Evolutionary conservation across 148 eudicot genomes (phyloP).

Genomic region (Amaranthus cruentus): DNA sequence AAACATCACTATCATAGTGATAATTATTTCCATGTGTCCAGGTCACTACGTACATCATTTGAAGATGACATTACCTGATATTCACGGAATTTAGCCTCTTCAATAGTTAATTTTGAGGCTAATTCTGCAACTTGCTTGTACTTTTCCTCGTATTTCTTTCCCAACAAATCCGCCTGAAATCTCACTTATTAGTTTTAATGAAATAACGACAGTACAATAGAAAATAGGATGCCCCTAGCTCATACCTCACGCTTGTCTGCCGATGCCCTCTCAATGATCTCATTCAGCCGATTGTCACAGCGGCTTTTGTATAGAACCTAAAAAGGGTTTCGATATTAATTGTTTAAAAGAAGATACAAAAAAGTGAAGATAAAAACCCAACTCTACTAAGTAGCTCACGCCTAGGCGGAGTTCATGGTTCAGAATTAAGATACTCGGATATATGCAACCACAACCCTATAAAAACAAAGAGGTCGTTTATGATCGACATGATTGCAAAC

Average conservation of each 20-base stretch:
- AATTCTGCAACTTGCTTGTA: constrained; percentile 93
- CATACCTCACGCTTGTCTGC: constrained; percentile 94
- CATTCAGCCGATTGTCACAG: constrained; percentile 96
- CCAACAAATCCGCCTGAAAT: constrained; percentile 78
- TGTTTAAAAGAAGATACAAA: neutral
- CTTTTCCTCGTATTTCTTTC: constrained; percentile 92
- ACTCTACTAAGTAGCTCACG: too few relatives aligned
- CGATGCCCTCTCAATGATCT: constrained; percentile 90
- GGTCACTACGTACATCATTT: neutral
- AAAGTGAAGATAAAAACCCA: neutral
- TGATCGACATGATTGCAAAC: too few relatives aligned
- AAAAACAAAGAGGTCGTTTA: too few relatives aligned
- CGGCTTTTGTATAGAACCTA: constrained; percentile 94
- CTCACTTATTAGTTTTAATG: constrained; percentile 1
- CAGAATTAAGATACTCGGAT: too few relatives aligned
- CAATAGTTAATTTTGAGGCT: constrained; percentile 83
- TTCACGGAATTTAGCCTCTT: constrained; percentile 96
- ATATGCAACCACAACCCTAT: too few relatives aligned
- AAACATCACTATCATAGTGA: neutral
- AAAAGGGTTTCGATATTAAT: constrained; percentile 13
- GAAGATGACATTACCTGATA: constrained; percentile 53
- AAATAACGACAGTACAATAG: constrained; percentile 5
- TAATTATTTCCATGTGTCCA: neutral
- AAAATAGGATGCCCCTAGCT: neutral
- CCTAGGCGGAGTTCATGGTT: too few relatives aligned